Evolutionary conservation across 2,329 filamentous ascomycete genomes (phyloP).

Genomic region (Rutstroemia sydowiana): DNA sequence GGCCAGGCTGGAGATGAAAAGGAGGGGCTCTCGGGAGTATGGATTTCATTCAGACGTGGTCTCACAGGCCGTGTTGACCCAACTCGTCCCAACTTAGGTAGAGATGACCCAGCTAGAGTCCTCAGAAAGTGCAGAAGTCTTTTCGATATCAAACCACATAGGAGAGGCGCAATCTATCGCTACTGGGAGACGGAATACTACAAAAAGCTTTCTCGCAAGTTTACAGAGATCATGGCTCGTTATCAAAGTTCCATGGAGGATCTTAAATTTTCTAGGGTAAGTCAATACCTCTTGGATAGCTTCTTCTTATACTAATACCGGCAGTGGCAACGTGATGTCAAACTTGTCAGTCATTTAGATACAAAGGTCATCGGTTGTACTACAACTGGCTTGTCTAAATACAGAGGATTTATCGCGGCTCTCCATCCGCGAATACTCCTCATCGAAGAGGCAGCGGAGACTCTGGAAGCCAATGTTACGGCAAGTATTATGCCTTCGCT

Average conservation of each 20-base stretch:
- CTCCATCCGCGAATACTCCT: constrained; percentile 54
- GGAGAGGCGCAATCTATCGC: constrained; percentile 28
- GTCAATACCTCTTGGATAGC: not conserved
- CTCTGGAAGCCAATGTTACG: constrained; percentile 45
- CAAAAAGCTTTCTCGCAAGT: constrained; percentile 12
- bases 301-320: not conserved
- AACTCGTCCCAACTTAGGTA: not conserved
- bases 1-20: constrained; percentile 16
- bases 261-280: constrained; percentile 21
- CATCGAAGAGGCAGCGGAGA: constrained; percentile 65
- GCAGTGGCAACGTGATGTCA: constrained; percentile 17
- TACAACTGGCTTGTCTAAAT: constrained; percentile 63
- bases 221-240: constrained; percentile 13
- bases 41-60: constrained; percentile 20
- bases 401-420: constrained; percentile 53
- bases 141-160: constrained; percentile 21
- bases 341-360: constrained; percentile 55
- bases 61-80: constrained; percentile 19
- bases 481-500: constrained; percentile 54
- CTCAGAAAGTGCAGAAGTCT: constrained; percentile 17
- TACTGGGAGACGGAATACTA: constrained; percentile 24
- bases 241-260: constrained; percentile 19
- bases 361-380: constrained; percentile 39
- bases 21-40: constrained; percentile 21
- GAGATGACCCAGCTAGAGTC: constrained; percentile 18